phyloP scores from a whole-genome alignment of 1,284 basidiomycete species.

The Trichosporon faecale region DNA sequence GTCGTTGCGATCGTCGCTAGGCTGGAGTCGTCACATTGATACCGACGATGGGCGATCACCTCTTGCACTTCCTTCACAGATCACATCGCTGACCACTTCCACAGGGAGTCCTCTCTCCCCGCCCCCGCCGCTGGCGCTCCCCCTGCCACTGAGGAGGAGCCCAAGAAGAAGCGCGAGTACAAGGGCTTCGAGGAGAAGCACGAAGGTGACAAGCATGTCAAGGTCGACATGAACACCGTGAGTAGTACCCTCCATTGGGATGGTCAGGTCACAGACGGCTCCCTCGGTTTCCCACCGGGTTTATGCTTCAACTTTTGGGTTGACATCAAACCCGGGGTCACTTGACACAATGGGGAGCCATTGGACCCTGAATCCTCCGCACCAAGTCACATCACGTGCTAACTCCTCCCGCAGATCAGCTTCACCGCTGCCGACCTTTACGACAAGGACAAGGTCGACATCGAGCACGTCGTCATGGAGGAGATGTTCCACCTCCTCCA shows the following conservation, averaged over 20 bases:
- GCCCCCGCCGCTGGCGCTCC: slow-evolving; percentile 20
- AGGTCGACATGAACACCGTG: slow-evolving; percentile 79
- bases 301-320: slow-evolving; percentile 1
- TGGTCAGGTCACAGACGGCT: neutral
- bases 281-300: neutral
- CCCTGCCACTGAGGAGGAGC: slow-evolving; percentile 52
- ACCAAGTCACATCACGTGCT: slow-evolving; percentile 5
- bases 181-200: slow-evolving; percentile 80
- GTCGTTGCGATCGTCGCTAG: neutral
- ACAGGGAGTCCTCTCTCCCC: slow-evolving; percentile 40
- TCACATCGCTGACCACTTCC: slow-evolving; percentile 10
- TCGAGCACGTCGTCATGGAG: slow-evolving; percentile 93
- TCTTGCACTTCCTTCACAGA: neutral
- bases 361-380: slow-evolving; percentile 2
- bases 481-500: slow-evolving; percentile 96
- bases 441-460: slow-evolving; percentile 98
- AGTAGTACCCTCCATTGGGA: slow-evolving; percentile 28
- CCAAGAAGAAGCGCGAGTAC: slow-evolving; percentile 75
- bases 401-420: slow-evolving; percentile 36
- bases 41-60: neutral
- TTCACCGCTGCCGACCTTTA: slow-evolving; percentile 65
- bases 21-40: neutral
- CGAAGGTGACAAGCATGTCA: slow-evolving; percentile 58
- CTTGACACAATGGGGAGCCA: neutral
- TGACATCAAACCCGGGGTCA: neutral